Base-by-base conservation (phyloP, 2,329 filamentous ascomycete genomes). In the Plectosphaerella sp. region DNA sequence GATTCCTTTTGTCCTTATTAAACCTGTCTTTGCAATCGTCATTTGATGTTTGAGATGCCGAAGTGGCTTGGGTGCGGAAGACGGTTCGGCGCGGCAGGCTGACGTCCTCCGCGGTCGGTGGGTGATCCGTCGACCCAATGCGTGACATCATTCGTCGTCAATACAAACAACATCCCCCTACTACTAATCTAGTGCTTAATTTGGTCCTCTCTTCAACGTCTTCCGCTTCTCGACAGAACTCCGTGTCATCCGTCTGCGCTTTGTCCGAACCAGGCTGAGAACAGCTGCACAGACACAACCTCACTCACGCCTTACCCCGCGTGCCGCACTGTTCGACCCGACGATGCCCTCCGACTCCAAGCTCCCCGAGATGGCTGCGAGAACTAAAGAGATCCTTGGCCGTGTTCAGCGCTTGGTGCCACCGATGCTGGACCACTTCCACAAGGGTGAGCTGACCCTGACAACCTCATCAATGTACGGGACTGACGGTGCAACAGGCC, bases 351-450 rank as follows among this genome's bases (percentile, higher is more conserved):
- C 50, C n/a, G 52, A 57, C 47, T 24, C 52, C 25, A 28, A 16
- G 14, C 25, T 60, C 22, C 63, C 68, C 45, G 69, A 76, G 18
- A 88, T 91, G 80, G 86, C 87, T 56, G 72, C 81, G 57, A 74
- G 84, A 24, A 90, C 91, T 20, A 89, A 84, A 70, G 84, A 88
- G 61, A 75, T 96, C 50, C 76, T 99, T 52, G 73, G 77, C 59
- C 93, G 89, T 71, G 91, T 92, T 64, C 88, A 87, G 78, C 90
- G 87, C 67, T 88, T 99, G 76, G 83, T 99, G 54, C 94, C 94
- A 58, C 94, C 94, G 11, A 90, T 99, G 90, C 81, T 97, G 50
- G 89, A 94, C 67, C 89, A 83, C 65, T 97, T 97, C 67, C 94
- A 97, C 73, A 99, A 99, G 79, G 94, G 93, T 91, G 66, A 47